Evolutionary conservation across 768 basidiomycete genomes (phyloP), one percentile per base, ranked within the genome.

Genomic region (Suillus hirtellus): DNA sequence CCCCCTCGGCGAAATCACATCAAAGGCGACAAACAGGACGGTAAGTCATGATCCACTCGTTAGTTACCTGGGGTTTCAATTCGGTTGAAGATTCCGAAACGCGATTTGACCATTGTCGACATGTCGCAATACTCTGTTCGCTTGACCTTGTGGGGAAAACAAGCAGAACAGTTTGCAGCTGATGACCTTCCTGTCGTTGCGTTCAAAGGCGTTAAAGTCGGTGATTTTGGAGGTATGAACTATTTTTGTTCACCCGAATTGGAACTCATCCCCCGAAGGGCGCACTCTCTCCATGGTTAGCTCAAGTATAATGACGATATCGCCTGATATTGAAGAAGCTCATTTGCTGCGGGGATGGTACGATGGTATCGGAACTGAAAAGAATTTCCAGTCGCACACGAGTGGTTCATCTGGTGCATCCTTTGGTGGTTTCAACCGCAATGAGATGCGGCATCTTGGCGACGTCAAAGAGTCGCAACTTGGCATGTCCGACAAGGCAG

Each of bases 101-200:
- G 96, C 52, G 96, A 99, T 50, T 78, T 99, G 59, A 89, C 85
- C 1, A 77, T 99, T 40, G 96, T 95, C 14, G 96, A 99, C 73
- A 85, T 84, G 64, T 89, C 93, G 8, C 84, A 84, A 42, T 93
- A 79, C 70, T 85, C 88, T 17, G 88, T 93, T 46, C 86, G 93
- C 40, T 73, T 98, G 67, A 99, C 96, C 3, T 80, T 99, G 37
- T 99, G 96, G 97, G 97, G 96, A 27, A 94, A 91, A 74, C 91
- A 93, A 73, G 96, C 96, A 0, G 94, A 98, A 73, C 83, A 84
- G 46, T 98, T 87, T 73, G 73, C 76, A n/a, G 77, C 81, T 6
- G 79, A 82, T 12, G 81, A 81, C 56, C 72, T 82, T 58, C 86
- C 93, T 10, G 88, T 99, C 37, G 83, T 96, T 66, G 96, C 96